phyloP scores from a whole-genome alignment of 2,329 filamentous ascomycete species.

The Xylaria sp. region DNA sequence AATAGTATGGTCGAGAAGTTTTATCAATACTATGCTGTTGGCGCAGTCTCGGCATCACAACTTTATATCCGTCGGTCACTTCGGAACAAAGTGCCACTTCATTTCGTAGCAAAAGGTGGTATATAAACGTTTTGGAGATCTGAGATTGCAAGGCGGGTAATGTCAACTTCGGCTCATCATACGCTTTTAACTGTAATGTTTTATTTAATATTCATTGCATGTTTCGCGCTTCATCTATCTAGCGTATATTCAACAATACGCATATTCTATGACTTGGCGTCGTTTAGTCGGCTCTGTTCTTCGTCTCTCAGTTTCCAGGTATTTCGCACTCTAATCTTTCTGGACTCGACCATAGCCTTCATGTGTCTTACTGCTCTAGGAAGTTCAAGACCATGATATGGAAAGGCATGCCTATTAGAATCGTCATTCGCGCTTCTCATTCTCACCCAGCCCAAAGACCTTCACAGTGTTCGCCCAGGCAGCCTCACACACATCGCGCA shows the following conservation, averaged over 20 bases:
- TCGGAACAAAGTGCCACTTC: neutral
- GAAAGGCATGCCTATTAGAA: neutral
- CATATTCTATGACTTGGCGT: neutral
- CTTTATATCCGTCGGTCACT: neutral
- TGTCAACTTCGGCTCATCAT: neutral
- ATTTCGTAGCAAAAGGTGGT: neutral
- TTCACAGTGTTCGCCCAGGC: constrained; percentile 83
- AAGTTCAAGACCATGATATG: neutral
- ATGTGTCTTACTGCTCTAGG: neutral
- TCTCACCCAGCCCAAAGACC: constrained; percentile 78
- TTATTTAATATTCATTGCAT: neutral
- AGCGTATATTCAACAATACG: neutral
- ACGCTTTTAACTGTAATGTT: neutral
- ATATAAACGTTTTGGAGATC: neutral
- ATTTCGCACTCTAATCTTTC: constrained; percentile 11
- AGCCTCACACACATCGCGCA: constrained; percentile 87
- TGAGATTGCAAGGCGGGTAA: neutral
- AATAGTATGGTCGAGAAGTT: neutral
- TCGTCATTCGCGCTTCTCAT: constrained; percentile 20
- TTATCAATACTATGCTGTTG: neutral
- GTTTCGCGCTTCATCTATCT: neutral
- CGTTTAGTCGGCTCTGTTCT: neutral
- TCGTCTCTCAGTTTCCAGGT: neutral
- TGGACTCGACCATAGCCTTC: neutral
- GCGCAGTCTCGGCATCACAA: neutral